Percentiles rank a stretch among this genome's conserved stretches.
Conservation (phyloP, 495 filamentous ascomycete species). For the Thozetella sp. region DNA sequence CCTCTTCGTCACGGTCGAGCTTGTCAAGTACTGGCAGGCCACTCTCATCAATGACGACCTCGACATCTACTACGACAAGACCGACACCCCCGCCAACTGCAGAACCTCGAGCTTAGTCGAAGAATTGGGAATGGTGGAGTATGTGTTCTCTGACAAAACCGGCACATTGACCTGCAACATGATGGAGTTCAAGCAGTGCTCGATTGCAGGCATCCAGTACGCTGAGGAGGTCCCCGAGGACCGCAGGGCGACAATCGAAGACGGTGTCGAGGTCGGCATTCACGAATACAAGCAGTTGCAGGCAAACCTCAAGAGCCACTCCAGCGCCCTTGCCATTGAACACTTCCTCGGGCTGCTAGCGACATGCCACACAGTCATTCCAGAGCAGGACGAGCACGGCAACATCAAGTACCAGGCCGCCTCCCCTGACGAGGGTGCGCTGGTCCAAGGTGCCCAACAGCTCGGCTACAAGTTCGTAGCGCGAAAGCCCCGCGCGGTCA, state of each 20-base stretch:
- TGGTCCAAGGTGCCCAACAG: constrained; percentile 87
- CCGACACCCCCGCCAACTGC: constrained; percentile 93
- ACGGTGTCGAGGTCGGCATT: constrained; percentile 77
- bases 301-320: constrained; percentile 72
- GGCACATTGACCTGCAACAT: constrained; percentile 98
- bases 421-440: constrained; percentile 94
- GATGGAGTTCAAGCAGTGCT: constrained; percentile 98
- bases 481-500: constrained; percentile 83
- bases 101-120: constrained; percentile 96
- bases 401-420: constrained; percentile 97
- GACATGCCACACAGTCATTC: constrained; percentile 97
- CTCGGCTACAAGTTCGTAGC: constrained; percentile 91
- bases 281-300: constrained; percentile 81
- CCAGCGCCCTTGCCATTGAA: constrained; percentile 71
- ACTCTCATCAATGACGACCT: constrained; percentile 96
- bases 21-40: constrained; percentile 98
- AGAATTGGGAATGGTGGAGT: constrained; percentile 97
- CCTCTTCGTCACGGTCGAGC: constrained; percentile 95
- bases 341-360: constrained; percentile 88
- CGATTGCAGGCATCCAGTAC: constrained; percentile 92
- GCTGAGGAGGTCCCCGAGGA: constrained; percentile 93
- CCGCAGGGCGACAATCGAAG: constrained; percentile 73
- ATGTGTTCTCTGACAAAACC: constrained; percentile 98
- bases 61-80: constrained; percentile 97
- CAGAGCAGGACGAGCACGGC: constrained; percentile 75